Conservation (phyloP, 225 moss, liverwort and hornwort genomes). For the Straminergon stramineum region DNA sequence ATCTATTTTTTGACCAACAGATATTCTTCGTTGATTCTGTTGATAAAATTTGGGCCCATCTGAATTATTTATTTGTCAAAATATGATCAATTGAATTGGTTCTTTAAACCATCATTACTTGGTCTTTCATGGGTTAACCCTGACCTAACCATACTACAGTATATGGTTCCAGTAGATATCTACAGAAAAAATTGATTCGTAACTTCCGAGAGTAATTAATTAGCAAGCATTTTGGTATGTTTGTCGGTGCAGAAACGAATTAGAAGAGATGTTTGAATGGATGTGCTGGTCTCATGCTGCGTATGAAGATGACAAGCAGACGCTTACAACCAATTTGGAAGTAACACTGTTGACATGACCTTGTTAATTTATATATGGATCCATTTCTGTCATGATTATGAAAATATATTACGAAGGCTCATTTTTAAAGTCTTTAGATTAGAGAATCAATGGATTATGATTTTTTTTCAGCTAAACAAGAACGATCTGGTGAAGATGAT, state of each 20-base stretch:
- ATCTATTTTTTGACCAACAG: neutral
- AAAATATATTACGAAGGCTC: neutral
- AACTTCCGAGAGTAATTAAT: neutral
- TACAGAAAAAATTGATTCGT: neutral
- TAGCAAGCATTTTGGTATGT: neutral
- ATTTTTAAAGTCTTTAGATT: neutral
- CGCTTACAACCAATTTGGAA: slow-evolving; percentile 3
- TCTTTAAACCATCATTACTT: neutral
- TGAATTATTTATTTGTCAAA: neutral
- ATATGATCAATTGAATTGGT: neutral
- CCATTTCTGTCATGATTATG: neutral
- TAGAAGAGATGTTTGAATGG: slow-evolving; percentile 26
- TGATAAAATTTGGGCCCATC: neutral
- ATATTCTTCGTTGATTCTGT: neutral
- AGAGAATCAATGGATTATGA: neutral
- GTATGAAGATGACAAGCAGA: slow-evolving; percentile 8
- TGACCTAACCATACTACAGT: neutral
- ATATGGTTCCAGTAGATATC: neutral
- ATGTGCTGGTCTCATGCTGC: slow-evolving; percentile 29
- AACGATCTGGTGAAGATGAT: slow-evolving; percentile 38
- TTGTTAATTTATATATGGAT: neutral
- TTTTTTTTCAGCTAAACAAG: slow-evolving; percentile 19
- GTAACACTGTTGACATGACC: neutral
- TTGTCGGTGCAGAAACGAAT: slow-evolving; percentile 10
- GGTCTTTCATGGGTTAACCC: neutral